Evolutionary conservation across 306 rosid genomes (phyloP).

Genomic region (Herpetospermum pedunculosum): DNA sequence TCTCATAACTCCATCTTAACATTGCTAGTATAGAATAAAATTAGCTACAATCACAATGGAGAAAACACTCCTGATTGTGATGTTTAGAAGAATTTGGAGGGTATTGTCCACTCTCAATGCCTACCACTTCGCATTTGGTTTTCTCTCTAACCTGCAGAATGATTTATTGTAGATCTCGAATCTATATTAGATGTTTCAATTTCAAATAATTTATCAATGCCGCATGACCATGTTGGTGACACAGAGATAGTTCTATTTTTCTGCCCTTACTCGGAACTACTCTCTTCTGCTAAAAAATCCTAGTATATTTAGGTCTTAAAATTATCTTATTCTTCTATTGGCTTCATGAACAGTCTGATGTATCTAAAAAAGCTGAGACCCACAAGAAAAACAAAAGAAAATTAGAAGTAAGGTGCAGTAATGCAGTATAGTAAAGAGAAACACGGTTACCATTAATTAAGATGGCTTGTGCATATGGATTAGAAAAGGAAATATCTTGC

Average conservation of each 20-base stretch:
- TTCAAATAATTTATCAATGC: not conserved
- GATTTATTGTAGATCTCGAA: not conserved
- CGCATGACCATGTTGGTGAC: not conserved
- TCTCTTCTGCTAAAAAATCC: not conserved
- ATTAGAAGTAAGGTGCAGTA: not conserved
- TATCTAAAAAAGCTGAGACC: constrained; percentile 2
- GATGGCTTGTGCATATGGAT: constrained; percentile 75
- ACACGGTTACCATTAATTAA: constrained; percentile 66
- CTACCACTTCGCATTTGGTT: not conserved
- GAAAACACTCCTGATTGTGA: not conserved
- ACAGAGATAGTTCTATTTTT: not conserved
- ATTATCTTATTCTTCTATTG: not conserved
- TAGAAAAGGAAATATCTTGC: constrained; percentile 46
- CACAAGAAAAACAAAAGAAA: not conserved
- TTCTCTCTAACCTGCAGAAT: not conserved
- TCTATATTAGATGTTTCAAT: not conserved
- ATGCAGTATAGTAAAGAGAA: not conserved
- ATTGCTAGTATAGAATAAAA: not conserved
- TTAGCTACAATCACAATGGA: not conserved
- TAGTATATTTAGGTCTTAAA: not conserved
- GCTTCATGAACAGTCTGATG: not conserved
- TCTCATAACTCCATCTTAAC: not conserved
- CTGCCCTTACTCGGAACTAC: not conserved
- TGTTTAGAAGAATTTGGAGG: not conserved
- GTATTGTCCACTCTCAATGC: not conserved